Evolutionary conservation across 768 basidiomycete species (phyloP).

Genomic region (Holtermanniella nyarrowii): DNA sequence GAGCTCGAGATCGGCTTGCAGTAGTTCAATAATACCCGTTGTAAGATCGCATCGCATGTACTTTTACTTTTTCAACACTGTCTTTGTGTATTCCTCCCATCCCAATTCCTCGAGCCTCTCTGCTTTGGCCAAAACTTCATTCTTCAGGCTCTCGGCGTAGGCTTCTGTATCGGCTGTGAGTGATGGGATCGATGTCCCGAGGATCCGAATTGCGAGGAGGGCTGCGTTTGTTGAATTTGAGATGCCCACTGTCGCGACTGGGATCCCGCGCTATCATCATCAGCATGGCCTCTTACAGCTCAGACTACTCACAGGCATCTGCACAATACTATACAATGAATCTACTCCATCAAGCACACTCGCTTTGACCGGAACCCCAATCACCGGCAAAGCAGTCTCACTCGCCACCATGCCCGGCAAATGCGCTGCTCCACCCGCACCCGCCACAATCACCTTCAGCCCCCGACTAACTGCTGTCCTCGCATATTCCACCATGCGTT

Average conservation of each 20-base stretch:
- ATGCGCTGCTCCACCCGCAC: conserved; percentile 97
- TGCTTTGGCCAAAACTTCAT: conserved; percentile 69
- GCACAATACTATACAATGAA: conserved; percentile 92
- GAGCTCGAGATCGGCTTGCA: conserved; percentile 46
- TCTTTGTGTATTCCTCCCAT: conserved; percentile 68
- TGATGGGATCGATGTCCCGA: conserved; percentile 60
- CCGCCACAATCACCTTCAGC: conserved; percentile 68
- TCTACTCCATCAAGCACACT: conserved; percentile 90
- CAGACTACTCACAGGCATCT: conserved; percentile 75
- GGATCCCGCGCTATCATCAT: conserved; percentile 68
- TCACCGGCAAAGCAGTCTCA: conserved; percentile 80
- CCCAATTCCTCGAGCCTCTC: conserved; percentile 65
- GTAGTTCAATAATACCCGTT: not conserved
- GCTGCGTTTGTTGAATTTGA: conserved; percentile 92
- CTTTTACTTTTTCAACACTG: conserved; percentile 36
- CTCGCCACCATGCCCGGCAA: conserved; percentile 97
- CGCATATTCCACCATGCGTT: conserved; percentile 72
- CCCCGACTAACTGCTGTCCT: conserved; percentile 51
- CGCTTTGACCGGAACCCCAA: conserved; percentile 95
- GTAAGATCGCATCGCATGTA: not conserved
- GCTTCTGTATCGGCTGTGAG: conserved; percentile 58
- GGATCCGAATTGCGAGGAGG: conserved; percentile 75
- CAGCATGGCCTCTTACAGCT: not conserved
- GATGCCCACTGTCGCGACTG: conserved; percentile 94
- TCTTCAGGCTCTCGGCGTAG: conserved; percentile 60